Conservation (phyloP, 2,329 filamentous ascomycete species). For the Monosporascus sp. region DNA sequence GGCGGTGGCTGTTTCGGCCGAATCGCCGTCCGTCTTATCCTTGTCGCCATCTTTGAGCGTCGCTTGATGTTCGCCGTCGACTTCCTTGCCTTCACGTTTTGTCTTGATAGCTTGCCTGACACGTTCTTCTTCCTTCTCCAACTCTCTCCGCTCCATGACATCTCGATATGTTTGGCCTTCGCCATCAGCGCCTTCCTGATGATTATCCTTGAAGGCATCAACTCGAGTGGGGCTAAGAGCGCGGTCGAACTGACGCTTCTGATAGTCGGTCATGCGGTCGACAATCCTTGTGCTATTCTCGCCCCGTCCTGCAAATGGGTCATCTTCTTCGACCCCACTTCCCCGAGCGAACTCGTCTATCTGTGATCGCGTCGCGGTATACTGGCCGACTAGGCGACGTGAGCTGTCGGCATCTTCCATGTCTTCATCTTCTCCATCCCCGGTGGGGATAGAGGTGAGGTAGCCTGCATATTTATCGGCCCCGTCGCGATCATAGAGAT, state of each 20-base stretch:
- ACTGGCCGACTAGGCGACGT: slow-evolving; percentile 83
- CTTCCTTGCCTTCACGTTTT: slow-evolving; percentile 55
- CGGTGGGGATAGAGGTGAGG: slow-evolving; percentile 78
- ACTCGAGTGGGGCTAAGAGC: slow-evolving; percentile 79
- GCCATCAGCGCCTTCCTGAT: slow-evolving; percentile 59
- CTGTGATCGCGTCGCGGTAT: slow-evolving; percentile 86
- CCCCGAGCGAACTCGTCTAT: slow-evolving; percentile 92
- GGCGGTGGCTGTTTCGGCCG: slow-evolving; percentile 56
- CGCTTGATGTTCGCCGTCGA: slow-evolving; percentile 60
- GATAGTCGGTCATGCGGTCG: slow-evolving; percentile 94
- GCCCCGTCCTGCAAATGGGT: slow-evolving; percentile 72
- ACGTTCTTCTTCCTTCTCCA: slow-evolving; percentile 90
- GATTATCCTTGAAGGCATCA: slow-evolving; percentile 77
- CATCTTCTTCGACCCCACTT: slow-evolving; percentile 82
- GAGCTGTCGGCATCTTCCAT: slow-evolving; percentile 70
- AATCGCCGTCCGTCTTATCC: slow-evolving; percentile 66
- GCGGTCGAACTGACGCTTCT: slow-evolving; percentile 89
- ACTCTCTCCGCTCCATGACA: slow-evolving; percentile 82
- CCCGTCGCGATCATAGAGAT: slow-evolving; percentile 76
- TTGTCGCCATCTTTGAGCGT: slow-evolving; percentile 71
- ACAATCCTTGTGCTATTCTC: slow-evolving; percentile 89
- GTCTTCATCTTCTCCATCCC: slow-evolving; percentile 72
- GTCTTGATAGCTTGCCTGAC: slow-evolving; percentile 76
- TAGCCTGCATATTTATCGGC: slow-evolving; percentile 84
- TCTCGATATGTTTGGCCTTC: slow-evolving; percentile 82